A percentile compares a stretch with the other conserved stretches of the same genome.
phyloP scores from a whole-genome alignment of 768 basidiomycete species.

The Dacryopinax primogenitus region DNA sequence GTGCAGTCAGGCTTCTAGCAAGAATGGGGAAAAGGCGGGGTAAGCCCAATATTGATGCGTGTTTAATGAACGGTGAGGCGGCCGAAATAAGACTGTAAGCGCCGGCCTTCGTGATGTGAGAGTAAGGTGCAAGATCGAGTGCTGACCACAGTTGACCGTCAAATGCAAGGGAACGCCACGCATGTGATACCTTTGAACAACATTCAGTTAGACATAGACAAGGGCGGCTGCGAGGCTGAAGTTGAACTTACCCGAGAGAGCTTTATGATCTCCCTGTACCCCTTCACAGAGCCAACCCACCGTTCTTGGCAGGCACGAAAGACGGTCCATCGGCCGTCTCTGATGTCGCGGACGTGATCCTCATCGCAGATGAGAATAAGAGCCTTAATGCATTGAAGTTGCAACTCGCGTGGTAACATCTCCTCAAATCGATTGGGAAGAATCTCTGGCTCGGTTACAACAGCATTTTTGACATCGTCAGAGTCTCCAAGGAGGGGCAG shows the following conservation, averaged over 20 bases:
- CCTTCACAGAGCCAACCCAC: conserved; percentile 67
- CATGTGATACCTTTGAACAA: conserved; percentile 50
- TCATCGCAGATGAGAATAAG: conserved; percentile 47
- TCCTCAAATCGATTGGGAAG: conserved; percentile 11
- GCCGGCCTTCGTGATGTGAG: conserved; percentile 30
- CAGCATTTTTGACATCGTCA: background rate
- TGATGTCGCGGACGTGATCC: conserved; percentile 39
- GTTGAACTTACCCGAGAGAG: conserved; percentile 53
- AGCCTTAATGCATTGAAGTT: conserved; percentile 43
- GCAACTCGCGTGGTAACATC: conserved; percentile 57
- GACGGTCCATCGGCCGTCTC: conserved; percentile 45
- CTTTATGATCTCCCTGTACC: conserved; percentile 63
- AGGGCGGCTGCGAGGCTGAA: background rate
- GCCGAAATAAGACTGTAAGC: conserved; percentile 35
- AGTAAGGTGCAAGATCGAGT: conserved; percentile 51
- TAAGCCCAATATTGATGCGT: background rate
- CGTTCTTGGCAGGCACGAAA: conserved; percentile 40
- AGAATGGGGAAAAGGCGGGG: background rate
- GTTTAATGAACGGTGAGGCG: conserved; percentile 32
- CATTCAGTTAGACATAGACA: conserved; percentile 11
- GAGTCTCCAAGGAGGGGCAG: background rate
- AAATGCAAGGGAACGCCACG: conserved; percentile 60
- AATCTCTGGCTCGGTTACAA: background rate
- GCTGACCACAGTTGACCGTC: conserved; percentile 79
- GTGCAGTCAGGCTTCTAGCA: background rate